Percentiles rank a stretch among this genome's conserved stretches.
Conservation (phyloP, 169 alveolate species). For the Hepatocystis sp. region DNA sequence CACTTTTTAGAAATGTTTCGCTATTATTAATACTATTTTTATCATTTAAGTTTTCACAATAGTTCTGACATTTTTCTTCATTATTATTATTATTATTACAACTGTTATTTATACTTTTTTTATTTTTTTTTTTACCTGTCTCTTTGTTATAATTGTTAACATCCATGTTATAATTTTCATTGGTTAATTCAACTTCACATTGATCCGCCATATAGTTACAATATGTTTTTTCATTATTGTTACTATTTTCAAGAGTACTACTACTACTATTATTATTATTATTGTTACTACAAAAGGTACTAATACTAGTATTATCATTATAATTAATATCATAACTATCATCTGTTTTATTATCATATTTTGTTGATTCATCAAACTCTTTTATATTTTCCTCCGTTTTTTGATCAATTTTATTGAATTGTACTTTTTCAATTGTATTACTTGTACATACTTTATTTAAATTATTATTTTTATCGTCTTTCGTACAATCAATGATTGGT, state of each 20-base stretch:
- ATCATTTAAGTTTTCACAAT: not conserved
- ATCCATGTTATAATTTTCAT: not conserved
- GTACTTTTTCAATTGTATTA: slow-evolving; percentile 38
- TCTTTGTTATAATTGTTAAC: not conserved
- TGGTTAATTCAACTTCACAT: too few relatives aligned
- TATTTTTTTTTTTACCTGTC: not conserved
- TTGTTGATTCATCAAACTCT: too few relatives aligned
- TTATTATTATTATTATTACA: not conserved
- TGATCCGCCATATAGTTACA: too few relatives aligned
- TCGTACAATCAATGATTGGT: slow-evolving; percentile 37
- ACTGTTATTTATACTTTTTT: too few relatives aligned
- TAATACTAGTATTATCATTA: too few relatives aligned
- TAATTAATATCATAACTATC: too few relatives aligned
- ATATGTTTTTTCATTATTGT: too few relatives aligned
- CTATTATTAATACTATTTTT: slow-evolving; percentile 15
- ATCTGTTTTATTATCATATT: too few relatives aligned
- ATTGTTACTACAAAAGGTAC: too few relatives aligned
- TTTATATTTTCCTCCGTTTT: slow-evolving; percentile 37
- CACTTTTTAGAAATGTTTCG: not conserved
- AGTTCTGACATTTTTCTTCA: not conserved
- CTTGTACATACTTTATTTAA: slow-evolving; percentile 20
- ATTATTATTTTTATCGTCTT: slow-evolving; percentile 21
- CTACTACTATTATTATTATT: too few relatives aligned
- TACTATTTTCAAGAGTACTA: too few relatives aligned
- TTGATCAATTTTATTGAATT: slow-evolving; percentile 24